Percentiles rank a stretch among this genome's conserved stretches.
Evolutionary conservation across 140 eudicot genomes (phyloP).

Genomic region (Stevia rebaudiana): DNA sequence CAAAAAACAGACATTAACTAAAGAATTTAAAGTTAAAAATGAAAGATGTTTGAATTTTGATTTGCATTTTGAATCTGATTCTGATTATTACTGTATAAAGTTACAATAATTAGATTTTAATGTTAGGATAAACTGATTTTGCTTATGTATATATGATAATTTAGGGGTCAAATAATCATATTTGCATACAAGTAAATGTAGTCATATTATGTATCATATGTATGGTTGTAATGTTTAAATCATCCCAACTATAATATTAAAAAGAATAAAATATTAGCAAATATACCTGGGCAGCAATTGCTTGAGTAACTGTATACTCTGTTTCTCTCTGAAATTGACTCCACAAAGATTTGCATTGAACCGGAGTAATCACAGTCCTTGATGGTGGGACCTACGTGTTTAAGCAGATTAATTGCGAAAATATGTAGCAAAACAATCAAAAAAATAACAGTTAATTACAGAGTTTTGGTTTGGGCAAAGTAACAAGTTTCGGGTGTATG

Average conservation of each 20-base stretch:
- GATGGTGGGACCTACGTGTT: conserved; percentile 34
- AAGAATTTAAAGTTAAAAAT: background rate
- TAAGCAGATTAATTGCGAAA: conserved; percentile 8
- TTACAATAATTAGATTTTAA: background rate
- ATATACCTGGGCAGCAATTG: conserved; percentile 42
- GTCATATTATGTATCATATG: too few relatives aligned
- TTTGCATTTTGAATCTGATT: background rate
- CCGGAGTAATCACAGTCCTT: conserved; percentile 39
- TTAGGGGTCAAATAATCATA: background rate
- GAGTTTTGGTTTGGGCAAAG: too few relatives aligned
- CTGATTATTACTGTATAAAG: background rate
- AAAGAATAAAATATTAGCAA: conserved; percentile 1
- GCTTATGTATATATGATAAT: background rate
- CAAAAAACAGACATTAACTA: too few relatives aligned
- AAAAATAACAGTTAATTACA: too few relatives aligned
- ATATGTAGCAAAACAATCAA: too few relatives aligned
- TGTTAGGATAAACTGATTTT: background rate
- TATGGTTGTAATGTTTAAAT: background rate
- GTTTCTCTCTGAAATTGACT: conserved; percentile 35
- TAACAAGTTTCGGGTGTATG: too few relatives aligned
- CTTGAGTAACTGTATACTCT: conserved; percentile 43
- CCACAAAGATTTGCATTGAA: conserved; percentile 48
- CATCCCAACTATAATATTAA: background rate
- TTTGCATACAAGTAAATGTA: background rate
- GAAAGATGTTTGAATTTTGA: background rate